Conservation (phyloP, 106 monocot genomes). For the Platanthera zijinensis region DNA sequence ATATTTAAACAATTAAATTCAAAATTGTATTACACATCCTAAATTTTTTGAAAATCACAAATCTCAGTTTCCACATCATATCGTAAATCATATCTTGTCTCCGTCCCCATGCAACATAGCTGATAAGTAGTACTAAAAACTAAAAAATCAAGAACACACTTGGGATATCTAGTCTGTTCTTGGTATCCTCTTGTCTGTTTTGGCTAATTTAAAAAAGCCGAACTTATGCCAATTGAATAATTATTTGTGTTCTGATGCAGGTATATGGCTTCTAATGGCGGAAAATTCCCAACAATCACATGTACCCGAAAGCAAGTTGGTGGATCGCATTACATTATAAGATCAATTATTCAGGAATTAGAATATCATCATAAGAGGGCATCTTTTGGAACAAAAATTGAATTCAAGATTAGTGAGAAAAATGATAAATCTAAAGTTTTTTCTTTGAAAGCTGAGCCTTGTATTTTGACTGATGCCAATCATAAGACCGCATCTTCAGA, state of each 20-base stretch:
- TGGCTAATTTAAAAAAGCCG: background rate
- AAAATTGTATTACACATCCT: too few relatives aligned
- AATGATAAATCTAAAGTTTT: background rate
- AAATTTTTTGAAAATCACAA: too few relatives aligned
- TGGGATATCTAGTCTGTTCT: too few relatives aligned
- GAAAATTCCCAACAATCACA: constrained; percentile 38
- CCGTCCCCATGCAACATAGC: too few relatives aligned
- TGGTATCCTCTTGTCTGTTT: background rate
- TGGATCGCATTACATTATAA: constrained; percentile 35
- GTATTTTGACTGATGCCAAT: background rate
- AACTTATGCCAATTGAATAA: background rate
- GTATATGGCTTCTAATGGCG: constrained; percentile 49
- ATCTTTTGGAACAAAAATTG: constrained; percentile 10
- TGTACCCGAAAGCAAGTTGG: constrained; percentile 24
- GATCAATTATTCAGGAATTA: constrained; percentile 56
- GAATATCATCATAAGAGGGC: constrained; percentile 26
- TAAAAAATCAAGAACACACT: too few relatives aligned
- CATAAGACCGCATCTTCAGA: constrained; percentile 11
- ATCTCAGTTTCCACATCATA: too few relatives aligned
- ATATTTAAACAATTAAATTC: too few relatives aligned
- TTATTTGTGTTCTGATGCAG: constrained; percentile 26
- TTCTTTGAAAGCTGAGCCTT: too few relatives aligned
- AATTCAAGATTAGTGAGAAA: background rate
- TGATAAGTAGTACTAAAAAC: too few relatives aligned
- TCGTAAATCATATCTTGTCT: too few relatives aligned